Base-by-base conservation (phyloP, 1,284 basidiomycete genomes). In the Tylopilus orsonianus region DNA sequence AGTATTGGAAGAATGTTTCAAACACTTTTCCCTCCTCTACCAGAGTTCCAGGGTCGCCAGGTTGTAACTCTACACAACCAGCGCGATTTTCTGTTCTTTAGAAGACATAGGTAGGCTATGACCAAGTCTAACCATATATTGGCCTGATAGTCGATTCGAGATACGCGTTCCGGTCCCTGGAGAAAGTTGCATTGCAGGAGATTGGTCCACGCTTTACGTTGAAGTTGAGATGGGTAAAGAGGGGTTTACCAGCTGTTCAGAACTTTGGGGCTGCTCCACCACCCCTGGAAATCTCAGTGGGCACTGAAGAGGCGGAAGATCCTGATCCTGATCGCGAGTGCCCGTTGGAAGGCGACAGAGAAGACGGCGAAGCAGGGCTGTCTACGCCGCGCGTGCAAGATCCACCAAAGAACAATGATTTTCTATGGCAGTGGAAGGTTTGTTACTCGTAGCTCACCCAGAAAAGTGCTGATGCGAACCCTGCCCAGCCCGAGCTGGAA, bases 11-110 rank as follows among this genome's bases (percentile, higher is more conserved):
- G 90, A 26, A 86, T 99, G 74, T 93, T 99, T 68, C 96, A 97
- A 60, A 91, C 91, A 1, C 79, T 96, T 19, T 99, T 99, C 73
- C 97, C 97, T 13, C 90, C 91, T 13, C 78, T 97, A 55, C 95
- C 96, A 0, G 90, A 97, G 68, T 94, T 98, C 62, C 90, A 96
- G 68, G 97, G 97, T 16, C 79, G 97, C 35, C 97, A 99, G 70
- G 95, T 98, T 13, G 94, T 98, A 4, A 97, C 96, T 2, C 77
- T 98, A 23, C 97, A 99, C 69, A 98, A 98, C 63, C 95, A 98
- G 68, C 83, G 97, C 47, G 97, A 99, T 72, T 99, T 98, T 69
- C 73, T 99, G 50, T 99, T 99, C 74, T 97, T 99, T 77, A 77
- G 97, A 50, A 77, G 97, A 55, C 95, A 98, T 73, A 79, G 91